These are phyloP conservation scores for Artemisia argyi DNA, from an alignment of 129 eudicot species.

Conservation along the genomic window DNA sequence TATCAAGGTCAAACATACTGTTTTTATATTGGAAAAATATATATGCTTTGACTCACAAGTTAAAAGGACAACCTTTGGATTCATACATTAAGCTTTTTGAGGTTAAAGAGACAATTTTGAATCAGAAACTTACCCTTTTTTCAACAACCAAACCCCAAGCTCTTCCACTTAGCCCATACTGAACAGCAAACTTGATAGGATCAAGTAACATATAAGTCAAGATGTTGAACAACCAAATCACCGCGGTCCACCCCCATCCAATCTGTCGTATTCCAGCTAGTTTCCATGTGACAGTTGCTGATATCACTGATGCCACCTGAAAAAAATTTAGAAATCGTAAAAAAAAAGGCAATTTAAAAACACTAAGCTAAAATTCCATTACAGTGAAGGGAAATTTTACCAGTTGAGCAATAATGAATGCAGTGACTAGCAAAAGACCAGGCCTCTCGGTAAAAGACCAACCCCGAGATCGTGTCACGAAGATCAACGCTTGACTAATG, in stretches of 20 bases:
- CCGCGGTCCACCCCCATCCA: slow-evolving; percentile 92
- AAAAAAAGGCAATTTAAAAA: neutral
- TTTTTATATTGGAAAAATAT: neutral
- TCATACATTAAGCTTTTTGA: neutral
- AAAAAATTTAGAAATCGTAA: neutral
- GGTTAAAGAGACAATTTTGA: slow-evolving; percentile 1
- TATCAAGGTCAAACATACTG: neutral
- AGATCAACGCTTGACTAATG: slow-evolving; percentile 86
- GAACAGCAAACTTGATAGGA: slow-evolving; percentile 68
- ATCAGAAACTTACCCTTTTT: slow-evolving; percentile 51
- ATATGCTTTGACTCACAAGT: slow-evolving; percentile 11
- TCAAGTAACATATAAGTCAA: slow-evolving; percentile 67
- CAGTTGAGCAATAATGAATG: slow-evolving; percentile 79
- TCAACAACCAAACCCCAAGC: slow-evolving; percentile 75
- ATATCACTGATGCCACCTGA: slow-evolving; percentile 70
- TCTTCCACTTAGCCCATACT: slow-evolving; percentile 72
- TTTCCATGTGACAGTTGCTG: slow-evolving; percentile 57
- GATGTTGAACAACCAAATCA: slow-evolving; percentile 77
- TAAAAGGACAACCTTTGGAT: neutral
- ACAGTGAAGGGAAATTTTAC: slow-evolving; percentile 34
- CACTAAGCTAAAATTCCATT: neutral
- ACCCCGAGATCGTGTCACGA: slow-evolving; percentile 80
- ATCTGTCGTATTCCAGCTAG: slow-evolving; percentile 69
- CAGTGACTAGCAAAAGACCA: slow-evolving; percentile 65
- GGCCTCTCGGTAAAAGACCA: slow-evolving; percentile 86